A percentile compares a stretch with the other conserved stretches of the same genome.
Evolutionary conservation across 495 filamentous ascomycete species (phyloP).

Genomic region (Chaetomium fimeti): DNA sequence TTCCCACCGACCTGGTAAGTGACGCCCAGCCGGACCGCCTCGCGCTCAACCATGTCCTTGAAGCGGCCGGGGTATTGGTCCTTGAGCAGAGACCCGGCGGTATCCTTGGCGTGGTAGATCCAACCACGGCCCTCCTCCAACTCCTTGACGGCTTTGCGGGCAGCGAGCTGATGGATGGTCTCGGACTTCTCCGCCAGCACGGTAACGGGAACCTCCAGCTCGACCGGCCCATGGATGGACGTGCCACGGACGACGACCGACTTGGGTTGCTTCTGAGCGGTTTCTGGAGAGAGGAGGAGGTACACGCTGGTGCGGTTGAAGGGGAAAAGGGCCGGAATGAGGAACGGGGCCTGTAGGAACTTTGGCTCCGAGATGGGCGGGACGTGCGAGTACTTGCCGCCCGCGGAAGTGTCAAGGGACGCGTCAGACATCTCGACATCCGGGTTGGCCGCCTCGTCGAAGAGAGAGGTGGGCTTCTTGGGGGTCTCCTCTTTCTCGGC

Average conservation of each 20-base stretch:
- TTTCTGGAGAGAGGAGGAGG: constrained; percentile 56
- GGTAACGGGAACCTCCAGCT: constrained; percentile 61
- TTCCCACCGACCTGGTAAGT: constrained; percentile 64
- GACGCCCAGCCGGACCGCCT: constrained; percentile 62
- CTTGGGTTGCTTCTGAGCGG: constrained; percentile 47
- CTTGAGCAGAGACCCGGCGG: constrained; percentile 46
- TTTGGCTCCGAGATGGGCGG: constrained; percentile 52
- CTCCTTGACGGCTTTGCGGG: constrained; percentile 63
- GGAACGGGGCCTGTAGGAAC: constrained; percentile 60
- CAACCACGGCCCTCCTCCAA: constrained; percentile 69
- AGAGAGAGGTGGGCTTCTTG: constrained; percentile 57
- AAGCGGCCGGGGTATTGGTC: constrained; percentile 49
- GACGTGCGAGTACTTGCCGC: constrained; percentile 47
- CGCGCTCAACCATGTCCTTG: constrained; percentile 56
- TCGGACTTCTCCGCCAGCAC: constrained; percentile 46
- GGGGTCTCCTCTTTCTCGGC: constrained; percentile 13
- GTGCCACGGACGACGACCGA: constrained; percentile 58
- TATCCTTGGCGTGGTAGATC: constrained; percentile 53
- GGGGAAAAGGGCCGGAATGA: constrained; percentile 62
- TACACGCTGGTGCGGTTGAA: constrained; percentile 64
- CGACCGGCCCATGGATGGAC: constrained; percentile 54
- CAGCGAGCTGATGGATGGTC: constrained; percentile 68
- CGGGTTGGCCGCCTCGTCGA: constrained; percentile 47
- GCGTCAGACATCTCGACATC: constrained; percentile 40
- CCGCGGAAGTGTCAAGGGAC: constrained; percentile 24